Evolutionary conservation across 1,139 yeast genomes (phyloP).

Genomic region (Scheffersomyces cryptocercus): DNA sequence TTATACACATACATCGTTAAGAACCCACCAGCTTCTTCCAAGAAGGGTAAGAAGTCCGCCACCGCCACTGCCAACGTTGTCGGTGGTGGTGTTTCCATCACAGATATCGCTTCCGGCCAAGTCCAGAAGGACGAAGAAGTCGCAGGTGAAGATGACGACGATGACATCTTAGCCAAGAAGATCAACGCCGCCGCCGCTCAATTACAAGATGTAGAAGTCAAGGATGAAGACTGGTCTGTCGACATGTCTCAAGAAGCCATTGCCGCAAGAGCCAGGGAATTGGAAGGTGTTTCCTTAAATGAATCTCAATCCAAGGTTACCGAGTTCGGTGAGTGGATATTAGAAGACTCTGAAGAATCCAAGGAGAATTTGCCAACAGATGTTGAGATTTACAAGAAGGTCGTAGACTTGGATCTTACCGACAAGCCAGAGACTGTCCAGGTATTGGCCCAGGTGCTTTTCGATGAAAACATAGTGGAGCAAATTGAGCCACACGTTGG

Average conservation of each 20-base stretch:
- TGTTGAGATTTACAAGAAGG: conserved; percentile 89
- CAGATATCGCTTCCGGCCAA: conserved; percentile 70
- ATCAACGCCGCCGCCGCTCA: conserved; percentile 85
- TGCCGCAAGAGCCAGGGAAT: conserved; percentile 85
- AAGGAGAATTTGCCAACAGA: conserved; percentile 70
- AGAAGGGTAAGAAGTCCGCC: conserved; percentile 69
- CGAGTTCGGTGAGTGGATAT: conserved; percentile 89
- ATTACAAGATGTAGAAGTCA: conserved; percentile 60
- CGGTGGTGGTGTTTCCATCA: conserved; percentile 81
- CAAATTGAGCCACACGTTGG: conserved; percentile 82
- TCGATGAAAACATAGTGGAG: conserved; percentile 73
- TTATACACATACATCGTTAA: conserved; percentile 83
- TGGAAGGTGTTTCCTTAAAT: conserved; percentile 60
- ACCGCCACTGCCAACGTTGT: conserved; percentile 90
- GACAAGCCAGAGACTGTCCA: conserved; percentile 79
- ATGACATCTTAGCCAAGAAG: conserved; percentile 75
- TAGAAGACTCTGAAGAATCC: conserved; percentile 52
- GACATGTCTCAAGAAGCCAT: conserved; percentile 98
- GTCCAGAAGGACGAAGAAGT: conserved; percentile 32
- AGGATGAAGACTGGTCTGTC: conserved; percentile 96
- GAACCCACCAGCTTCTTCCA: conserved; percentile 78
- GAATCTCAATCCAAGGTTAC: conserved; percentile 54
- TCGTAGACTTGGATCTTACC: conserved; percentile 73
- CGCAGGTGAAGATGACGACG: conserved; percentile 54
- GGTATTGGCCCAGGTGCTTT: conserved; percentile 88